Evolutionary conservation across 169 alveolate genomes (phyloP), one percentile per base, ranked within the genome.

Genomic region (Plasmodium falciparum): DNA sequence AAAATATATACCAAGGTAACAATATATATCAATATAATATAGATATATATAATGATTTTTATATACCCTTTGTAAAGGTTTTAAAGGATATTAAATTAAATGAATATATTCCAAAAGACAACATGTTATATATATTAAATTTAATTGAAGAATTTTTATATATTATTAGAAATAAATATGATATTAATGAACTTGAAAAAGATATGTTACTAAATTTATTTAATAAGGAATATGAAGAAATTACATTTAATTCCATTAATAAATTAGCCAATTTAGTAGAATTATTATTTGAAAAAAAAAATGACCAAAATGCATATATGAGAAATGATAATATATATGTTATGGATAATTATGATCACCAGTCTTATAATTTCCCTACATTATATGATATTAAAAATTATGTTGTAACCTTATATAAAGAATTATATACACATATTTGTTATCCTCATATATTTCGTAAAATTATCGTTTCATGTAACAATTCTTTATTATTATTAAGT

Each of bases 161-260:
- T 45, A 54, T 78, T 65, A 59, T 66, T 7, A 69, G 52, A 39
- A 78, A 22, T 39, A 78, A 65, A 45, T 22, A 66, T 13, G 75
- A 78, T 50, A 52, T 78, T 15, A 70, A 58, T 26, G 59, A 29
- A 12, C 61, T 29, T n/a, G 75, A 78, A 52, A 78, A 78, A 49
- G 89, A 78, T 59, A n/a, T 78, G 17, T 58, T 78, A 24, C 63
- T 65, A 29, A 78, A 15, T 67, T 65, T 78, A 59, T 78, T 78
- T 43, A 78, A 26, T 13, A 78, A 39, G 50, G 89, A 78, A 66
- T 78, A 78, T 24, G 89, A 78, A 78, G 89, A 78, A 78, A 78
- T 78, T 49, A 78, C 89, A n/a, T 78, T 78, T 58, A 50, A 54
- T 26, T 78, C 89, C 8, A 78, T 78, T 69, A 78, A 78, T 45